Evolutionary conservation across 768 basidiomycete genomes (phyloP), one percentile per base, ranked within the genome.

Genomic region (Royoungia palumana): DNA sequence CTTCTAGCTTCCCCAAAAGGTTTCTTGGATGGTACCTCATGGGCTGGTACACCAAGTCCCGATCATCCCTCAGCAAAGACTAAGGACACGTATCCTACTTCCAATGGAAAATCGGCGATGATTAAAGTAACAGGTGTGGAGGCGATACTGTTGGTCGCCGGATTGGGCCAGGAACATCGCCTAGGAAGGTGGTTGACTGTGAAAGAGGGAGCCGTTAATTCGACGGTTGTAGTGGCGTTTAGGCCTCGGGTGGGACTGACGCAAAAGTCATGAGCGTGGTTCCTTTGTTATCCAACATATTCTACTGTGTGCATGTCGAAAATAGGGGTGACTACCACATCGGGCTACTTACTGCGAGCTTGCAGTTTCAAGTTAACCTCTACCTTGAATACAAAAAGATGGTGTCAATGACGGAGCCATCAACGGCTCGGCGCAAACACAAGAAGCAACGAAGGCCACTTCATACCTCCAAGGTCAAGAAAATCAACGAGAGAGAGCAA

Each of bases 161-260:
- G 86, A 10, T 64, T 92, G 16, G 89, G 88, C 2, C 89, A 94
- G 63, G 96, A 99, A 65, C 89, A 87, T 62, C 79, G 89, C 49
- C 65, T 95, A 30, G 95, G 96, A 2, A 75, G 96, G 54, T 99
- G 96, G 95, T 67, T 92, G 61, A 78, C 73, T 41, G 60, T 89
- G 49, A 89, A 87, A 63, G 72, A 74, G 41, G 87, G 87, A 2
- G 82, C 77, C 0, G 74, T 75, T 56, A 96, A 95, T 68, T 81
- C 85, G 7, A 78, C 87, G 2, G 59, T 88, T 25, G 81, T 93
- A 22, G 74, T 82, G 53, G 74, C 75, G 17, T 71, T 87, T 55
- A 70, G 73, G 52, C 76, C 77, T 24, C 57, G 42, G 14, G 25
- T 39, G 39, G 46, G 36, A 39, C 41, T 46, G 6, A 21, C 14